Evolutionary conservation across 2,329 filamentous ascomycete genomes (phyloP).

Genomic region (Magnaporthiopsis incrustans): DNA sequence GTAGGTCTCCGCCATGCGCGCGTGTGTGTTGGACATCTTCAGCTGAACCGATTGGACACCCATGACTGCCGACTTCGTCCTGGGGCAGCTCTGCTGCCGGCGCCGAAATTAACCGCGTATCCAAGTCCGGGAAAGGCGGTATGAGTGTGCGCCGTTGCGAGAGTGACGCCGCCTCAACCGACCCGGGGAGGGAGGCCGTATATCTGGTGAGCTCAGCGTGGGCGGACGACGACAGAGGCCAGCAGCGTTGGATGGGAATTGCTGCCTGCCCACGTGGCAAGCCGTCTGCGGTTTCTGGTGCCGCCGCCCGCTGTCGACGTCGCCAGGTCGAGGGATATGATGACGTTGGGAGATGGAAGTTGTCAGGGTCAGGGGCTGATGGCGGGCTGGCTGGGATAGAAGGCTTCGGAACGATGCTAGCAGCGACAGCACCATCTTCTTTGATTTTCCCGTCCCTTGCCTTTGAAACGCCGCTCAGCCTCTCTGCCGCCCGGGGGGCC

Average conservation of each 20-base stretch:
- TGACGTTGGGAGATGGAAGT: neutral
- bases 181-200: neutral
- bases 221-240: neutral
- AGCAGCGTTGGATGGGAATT: neutral
- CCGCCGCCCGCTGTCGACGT: neutral
- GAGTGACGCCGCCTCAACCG: no score
- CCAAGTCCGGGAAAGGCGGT: no score
- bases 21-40: conserved; percentile 1
- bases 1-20: conserved; percentile 5
- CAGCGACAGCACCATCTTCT: neutral
- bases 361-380: neutral
- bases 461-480: no score
- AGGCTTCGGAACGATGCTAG: neutral
- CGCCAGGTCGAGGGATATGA: neutral
- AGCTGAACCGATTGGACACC: neutral
- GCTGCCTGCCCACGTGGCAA: neutral
- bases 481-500: neutral
- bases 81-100: no score
- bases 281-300: neutral
- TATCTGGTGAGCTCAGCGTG: neutral
- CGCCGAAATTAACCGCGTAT: neutral
- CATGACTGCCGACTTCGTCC: neutral
- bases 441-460: neutral
- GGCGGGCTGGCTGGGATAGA: neutral
- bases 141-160: neutral